A percentile compares a stretch with the other conserved stretches of the same genome.
Conservation (phyloP, 768 basidiomycete genomes). For the Tylopilus subfusipes region DNA sequence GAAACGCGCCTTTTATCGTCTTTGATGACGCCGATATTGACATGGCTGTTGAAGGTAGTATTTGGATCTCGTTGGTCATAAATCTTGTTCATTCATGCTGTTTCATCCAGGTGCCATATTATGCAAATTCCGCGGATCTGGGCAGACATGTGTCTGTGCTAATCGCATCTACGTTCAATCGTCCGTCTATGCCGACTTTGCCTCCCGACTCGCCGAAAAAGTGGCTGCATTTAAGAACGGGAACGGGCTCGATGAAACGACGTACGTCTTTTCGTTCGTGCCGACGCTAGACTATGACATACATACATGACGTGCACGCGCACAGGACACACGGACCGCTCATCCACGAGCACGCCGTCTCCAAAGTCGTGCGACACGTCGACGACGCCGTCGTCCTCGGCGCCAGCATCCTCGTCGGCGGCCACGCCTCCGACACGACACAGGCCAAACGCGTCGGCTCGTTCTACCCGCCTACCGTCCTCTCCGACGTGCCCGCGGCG, state of each 20-base stretch:
- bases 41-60: conserved; percentile 77
- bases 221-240: conserved; percentile 86
- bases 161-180: conserved; percentile 94
- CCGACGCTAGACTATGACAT: not conserved
- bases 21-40: conserved; percentile 96
- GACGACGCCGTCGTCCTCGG: conserved; percentile 83
- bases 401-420: conserved; percentile 88
- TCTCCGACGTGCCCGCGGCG: conserved; percentile 72
- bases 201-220: conserved; percentile 77
- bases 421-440: conserved; percentile 55
- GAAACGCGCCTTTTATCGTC: conserved; percentile 95
- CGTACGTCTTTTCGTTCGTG: conserved; percentile 44
- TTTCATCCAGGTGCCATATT: conserved; percentile 53
- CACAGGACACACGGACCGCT: conserved; percentile 90
- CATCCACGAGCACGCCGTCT: conserved; percentile 80
- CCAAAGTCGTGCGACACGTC: conserved; percentile 84
- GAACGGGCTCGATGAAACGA: conserved; percentile 74
- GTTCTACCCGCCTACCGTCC: conserved; percentile 87
- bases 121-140: conserved; percentile 77
- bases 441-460: conserved; percentile 32
- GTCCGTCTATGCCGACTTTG: conserved; percentile 88
- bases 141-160: conserved; percentile 85
- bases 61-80: not conserved
- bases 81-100: not conserved
- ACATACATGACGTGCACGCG: not conserved